A percentile compares a stretch with the other conserved stretches of the same genome.
Evolutionary conservation across 2,329 filamentous ascomycete species (phyloP).

Genomic region (Ophiostoma ips): DNA sequence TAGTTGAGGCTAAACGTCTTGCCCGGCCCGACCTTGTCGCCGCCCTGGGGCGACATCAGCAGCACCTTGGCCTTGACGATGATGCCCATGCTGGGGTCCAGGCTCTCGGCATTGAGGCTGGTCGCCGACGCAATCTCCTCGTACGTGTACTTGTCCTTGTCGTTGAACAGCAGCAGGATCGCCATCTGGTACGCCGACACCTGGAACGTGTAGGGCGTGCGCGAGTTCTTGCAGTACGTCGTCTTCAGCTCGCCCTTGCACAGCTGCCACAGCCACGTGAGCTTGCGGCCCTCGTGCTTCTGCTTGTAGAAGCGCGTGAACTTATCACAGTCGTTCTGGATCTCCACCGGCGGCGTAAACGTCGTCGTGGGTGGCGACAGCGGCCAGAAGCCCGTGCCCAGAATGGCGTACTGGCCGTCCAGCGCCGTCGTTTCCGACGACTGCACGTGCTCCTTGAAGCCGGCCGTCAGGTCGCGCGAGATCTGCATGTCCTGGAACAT

Average conservation of each 20-base stretch:
- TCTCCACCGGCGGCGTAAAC: slow-evolving; percentile 75
- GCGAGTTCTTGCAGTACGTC: slow-evolving; percentile 77
- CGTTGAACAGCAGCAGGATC: slow-evolving; percentile 87
- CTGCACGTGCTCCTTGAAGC: slow-evolving; percentile 66
- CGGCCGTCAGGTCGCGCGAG: slow-evolving; percentile 87
- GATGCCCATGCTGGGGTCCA: slow-evolving; percentile 76
- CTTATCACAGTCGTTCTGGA: slow-evolving; percentile 75
- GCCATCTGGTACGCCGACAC: slow-evolving; percentile 98
- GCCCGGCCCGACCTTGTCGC: slow-evolving; percentile 62
- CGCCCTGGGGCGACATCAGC: slow-evolving; percentile 48
- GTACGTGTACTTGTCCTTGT: slow-evolving; percentile 71
- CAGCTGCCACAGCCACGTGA: slow-evolving; percentile 96
- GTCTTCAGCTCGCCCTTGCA: slow-evolving; percentile 96
- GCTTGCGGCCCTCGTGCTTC: slow-evolving; percentile 91
- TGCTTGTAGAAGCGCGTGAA: slow-evolving; percentile 88
- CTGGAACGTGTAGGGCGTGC: slow-evolving; percentile 91
- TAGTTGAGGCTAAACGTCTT: slow-evolving; percentile 78
- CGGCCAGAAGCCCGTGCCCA: slow-evolving; percentile 97
- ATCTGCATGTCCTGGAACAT: slow-evolving; percentile 99
- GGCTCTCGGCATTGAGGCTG: slow-evolving; percentile 61
- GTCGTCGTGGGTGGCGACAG: slow-evolving; percentile 73
- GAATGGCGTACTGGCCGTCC: slow-evolving; percentile 81
- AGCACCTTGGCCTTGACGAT: slow-evolving; percentile 91
- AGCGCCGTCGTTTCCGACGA: slow-evolving; percentile 56
- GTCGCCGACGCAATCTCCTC: slow-evolving; percentile 78